These are phyloP conservation scores for Fusarium humuli DNA, from an alignment of 2,329 filamentous ascomycete species.

Conservation along the genomic window DNA sequence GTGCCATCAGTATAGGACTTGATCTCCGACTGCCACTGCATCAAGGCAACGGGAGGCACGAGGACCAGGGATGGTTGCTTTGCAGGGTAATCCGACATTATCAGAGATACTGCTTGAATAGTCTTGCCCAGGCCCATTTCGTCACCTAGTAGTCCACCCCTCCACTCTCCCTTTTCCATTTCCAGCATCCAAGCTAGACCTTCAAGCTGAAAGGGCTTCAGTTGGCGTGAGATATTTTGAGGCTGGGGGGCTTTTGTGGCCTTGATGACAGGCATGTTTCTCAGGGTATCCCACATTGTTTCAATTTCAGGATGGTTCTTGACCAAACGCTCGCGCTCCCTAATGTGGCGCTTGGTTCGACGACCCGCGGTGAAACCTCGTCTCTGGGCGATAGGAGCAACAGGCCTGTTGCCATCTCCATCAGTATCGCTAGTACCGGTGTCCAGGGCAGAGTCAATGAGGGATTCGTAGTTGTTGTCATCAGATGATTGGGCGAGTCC, in stretches of 20 bases:
- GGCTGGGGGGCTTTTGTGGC: constrained; percentile 65
- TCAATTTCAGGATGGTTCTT: constrained; percentile 79
- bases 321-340: constrained; percentile 76
- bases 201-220: constrained; percentile 95
- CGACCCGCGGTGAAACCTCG: constrained; percentile 50
- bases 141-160: constrained; percentile 90
- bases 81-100: constrained; percentile 96
- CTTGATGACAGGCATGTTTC: constrained; percentile 72
- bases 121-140: constrained; percentile 99
- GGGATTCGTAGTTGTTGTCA: not conserved
- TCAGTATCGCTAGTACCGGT: constrained; percentile 42
- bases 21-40: constrained; percentile 93
- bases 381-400: constrained; percentile 39
- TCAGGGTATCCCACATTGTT: constrained; percentile 88
- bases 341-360: constrained; percentile 47
- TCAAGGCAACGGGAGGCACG: constrained; percentile 91
- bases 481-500: not conserved
- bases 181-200: constrained; percentile 93
- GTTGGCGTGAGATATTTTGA: constrained; percentile 78
- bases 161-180: constrained; percentile 88
- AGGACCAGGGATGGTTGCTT: constrained; percentile 86
- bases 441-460: not conserved
- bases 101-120: constrained; percentile 95
- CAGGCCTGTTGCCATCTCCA: not conserved
- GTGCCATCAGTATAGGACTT: constrained; percentile 85